phyloP scores from a whole-genome alignment of 1,284 basidiomycete species.

The Sanghuangporus baumii region DNA sequence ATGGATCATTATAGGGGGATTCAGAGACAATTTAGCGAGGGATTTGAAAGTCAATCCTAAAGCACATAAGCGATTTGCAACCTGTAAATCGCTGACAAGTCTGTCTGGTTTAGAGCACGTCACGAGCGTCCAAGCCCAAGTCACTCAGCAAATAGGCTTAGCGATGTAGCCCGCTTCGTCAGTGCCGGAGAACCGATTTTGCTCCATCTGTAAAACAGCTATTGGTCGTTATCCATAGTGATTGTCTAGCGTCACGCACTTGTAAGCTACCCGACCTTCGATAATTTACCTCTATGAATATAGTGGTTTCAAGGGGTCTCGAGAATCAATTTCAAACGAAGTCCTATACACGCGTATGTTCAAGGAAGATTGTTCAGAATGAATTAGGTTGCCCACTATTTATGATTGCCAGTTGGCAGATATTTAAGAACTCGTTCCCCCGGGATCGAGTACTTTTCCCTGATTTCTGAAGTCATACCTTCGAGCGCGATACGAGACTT shows the following conservation, averaged over 20 bases:
- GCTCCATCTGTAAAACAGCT: neutral
- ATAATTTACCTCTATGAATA: conserved; percentile 57
- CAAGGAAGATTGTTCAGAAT: neutral
- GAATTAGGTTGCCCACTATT: conserved; percentile 39
- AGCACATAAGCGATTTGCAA: neutral
- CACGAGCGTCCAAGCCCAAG: conserved; percentile 47
- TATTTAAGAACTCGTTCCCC: conserved; percentile 65
- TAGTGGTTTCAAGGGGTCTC: conserved; percentile 42
- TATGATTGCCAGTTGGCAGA: conserved; percentile 54
- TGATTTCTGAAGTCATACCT: conserved; percentile 23
- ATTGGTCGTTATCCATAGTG: conserved; percentile 21
- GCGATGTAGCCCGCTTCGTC: conserved; percentile 37
- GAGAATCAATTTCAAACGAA: conserved; percentile 70
- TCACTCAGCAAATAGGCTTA: conserved; percentile 45
- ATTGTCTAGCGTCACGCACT: conserved; percentile 32
- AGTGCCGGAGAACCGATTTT: conserved; percentile 30
- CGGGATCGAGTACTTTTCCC: conserved; percentile 34
- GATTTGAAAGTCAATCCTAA: neutral
- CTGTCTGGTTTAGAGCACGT: conserved; percentile 40
- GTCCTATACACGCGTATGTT: conserved; percentile 37
- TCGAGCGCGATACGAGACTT: conserved; percentile 20
- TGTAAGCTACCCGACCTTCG: conserved; percentile 59
- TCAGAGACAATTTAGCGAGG: conserved; percentile 59
- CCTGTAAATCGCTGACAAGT: neutral
- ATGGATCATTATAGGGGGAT: conserved; percentile 83